Percentiles rank a stretch among this genome's conserved stretches.
Conservation (phyloP, 129 eudicot species). For the Chrysanthemum seticuspe region DNA sequence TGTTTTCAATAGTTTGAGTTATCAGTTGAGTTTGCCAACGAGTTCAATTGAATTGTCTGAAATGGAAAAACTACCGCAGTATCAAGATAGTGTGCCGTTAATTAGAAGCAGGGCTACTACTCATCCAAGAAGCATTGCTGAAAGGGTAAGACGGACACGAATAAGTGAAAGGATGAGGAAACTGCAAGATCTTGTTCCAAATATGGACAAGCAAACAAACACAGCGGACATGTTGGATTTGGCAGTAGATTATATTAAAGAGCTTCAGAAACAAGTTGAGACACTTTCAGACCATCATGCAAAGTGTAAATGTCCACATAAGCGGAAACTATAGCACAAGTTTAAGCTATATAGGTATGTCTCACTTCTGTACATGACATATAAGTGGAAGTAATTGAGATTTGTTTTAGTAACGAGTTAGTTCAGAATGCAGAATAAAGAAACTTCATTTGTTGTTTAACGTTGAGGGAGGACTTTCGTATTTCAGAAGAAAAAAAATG, state of each 20-base stretch:
- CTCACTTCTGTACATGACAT: slow-evolving; percentile 27
- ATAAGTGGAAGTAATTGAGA: not conserved
- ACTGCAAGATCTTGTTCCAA: no score
- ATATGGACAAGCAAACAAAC: no score
- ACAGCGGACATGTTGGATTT: slow-evolving; percentile 38
- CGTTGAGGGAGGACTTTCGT: not conserved
- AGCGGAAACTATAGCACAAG: slow-evolving; percentile 26
- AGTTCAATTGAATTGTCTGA: slow-evolving; percentile 49
- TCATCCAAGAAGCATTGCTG: slow-evolving; percentile 94
- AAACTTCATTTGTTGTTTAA: slow-evolving; percentile 19
- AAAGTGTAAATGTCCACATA: slow-evolving; percentile 48
- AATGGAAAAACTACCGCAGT: slow-evolving; percentile 45
- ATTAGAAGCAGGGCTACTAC: slow-evolving; percentile 69
- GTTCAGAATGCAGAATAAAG: slow-evolving; percentile 8
- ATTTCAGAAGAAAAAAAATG: no score
- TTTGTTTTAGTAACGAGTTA: slow-evolving; percentile 14
- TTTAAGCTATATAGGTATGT: slow-evolving; percentile 25
- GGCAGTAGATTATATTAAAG: slow-evolving; percentile 91
- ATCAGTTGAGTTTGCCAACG: slow-evolving; percentile 75
- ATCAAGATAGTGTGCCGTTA: slow-evolving; percentile 65
- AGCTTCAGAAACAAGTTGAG: slow-evolving; percentile 72
- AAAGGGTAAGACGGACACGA: slow-evolving; percentile 44
- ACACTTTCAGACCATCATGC: slow-evolving; percentile 36
- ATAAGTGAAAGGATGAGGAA: no score
- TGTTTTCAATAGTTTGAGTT: slow-evolving; percentile 48